These are phyloP conservation scores for Cytospora mali DNA, from an alignment of 2,329 filamentous ascomycete species.

Conservation along the genomic window DNA sequence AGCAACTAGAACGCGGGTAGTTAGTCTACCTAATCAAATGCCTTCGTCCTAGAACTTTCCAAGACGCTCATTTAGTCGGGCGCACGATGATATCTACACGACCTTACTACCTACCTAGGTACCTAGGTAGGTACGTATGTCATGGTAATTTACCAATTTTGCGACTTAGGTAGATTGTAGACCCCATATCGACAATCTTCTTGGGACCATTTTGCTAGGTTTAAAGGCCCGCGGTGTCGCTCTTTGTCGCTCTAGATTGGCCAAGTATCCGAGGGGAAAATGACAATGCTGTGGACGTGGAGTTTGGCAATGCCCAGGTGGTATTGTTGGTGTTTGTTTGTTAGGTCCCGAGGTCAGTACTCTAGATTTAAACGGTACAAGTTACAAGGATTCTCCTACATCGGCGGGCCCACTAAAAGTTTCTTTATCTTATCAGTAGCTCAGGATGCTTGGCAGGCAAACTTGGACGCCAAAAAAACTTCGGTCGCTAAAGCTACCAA, in stretches of 20 bases:
- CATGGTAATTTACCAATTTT: no score
- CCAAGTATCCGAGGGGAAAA: neutral
- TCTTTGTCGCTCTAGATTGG: neutral
- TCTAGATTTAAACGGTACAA: neutral
- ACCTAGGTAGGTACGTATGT: no score
- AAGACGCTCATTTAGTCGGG: no score
- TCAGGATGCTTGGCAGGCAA: slow-evolving; percentile 18
- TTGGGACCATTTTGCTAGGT: neutral
- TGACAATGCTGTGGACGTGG: neutral
- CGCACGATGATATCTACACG: no score
- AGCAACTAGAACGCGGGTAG: no score
- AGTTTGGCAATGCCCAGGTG: neutral
- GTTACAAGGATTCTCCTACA: neutral
- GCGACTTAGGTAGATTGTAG: no score
- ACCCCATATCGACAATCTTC: neutral
- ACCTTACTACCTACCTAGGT: no score
- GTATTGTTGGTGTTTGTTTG: neutral
- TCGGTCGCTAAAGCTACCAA: slow-evolving; percentile 1
- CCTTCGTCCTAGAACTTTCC: no score
- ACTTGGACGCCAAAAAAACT: neutral
- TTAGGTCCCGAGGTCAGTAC: no score
- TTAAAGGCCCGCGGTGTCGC: neutral
- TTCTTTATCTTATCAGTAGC: slow-evolving; percentile 16
- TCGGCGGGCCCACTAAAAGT: neutral
- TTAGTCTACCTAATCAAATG: no score